Percentiles rank a stretch among this genome's conserved stretches.
These are phyloP conservation scores for Akanthomyces uredinophilus DNA, from an alignment of 2,329 filamentous ascomycete species.

Conservation along the genomic window DNA sequence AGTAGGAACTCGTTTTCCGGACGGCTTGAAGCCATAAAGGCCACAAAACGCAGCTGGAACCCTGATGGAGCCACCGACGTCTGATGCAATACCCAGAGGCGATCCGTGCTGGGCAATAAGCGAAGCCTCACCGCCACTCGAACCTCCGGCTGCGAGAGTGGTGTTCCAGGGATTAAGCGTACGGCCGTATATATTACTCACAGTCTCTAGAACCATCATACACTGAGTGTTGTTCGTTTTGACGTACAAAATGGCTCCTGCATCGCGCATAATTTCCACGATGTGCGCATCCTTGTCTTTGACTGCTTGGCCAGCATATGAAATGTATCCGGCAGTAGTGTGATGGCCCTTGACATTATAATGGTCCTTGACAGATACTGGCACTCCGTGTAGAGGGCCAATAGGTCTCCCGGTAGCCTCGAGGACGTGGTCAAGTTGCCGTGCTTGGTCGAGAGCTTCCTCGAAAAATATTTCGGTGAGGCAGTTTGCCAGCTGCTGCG, in stretches of 20 bases:
- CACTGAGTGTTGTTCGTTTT: slow-evolving; percentile 63
- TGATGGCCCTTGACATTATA: slow-evolving; percentile 45
- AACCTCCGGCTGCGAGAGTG: slow-evolving; percentile 56
- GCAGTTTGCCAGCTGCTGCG: slow-evolving; percentile 7
- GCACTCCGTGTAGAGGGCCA: slow-evolving; percentile 55
- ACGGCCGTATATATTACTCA: slow-evolving; percentile 57
- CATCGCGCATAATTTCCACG: slow-evolving; percentile 50
- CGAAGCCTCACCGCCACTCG: slow-evolving; percentile 48
- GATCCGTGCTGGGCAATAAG: slow-evolving; percentile 31
- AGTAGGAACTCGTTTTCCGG: slow-evolving; percentile 18
- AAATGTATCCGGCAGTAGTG: slow-evolving; percentile 51
- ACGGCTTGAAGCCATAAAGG: slow-evolving; percentile 20
- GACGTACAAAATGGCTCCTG: slow-evolving; percentile 61
- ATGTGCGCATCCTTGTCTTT: slow-evolving; percentile 48
- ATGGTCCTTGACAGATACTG: slow-evolving; percentile 35
- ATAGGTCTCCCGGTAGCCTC: slow-evolving; percentile 12
- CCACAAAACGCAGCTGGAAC: slow-evolving; percentile 28
- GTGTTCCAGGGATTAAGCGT: slow-evolving; percentile 58
- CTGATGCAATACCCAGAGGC: slow-evolving; percentile 27
- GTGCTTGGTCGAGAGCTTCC: not conserved
- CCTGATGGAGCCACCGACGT: slow-evolving; percentile 30
- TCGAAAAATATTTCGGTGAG: slow-evolving; percentile 3
- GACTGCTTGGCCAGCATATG: slow-evolving; percentile 42
- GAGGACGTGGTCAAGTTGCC: not conserved
- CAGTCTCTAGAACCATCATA: slow-evolving; percentile 46